Conservation (phyloP, 108 stramenopile species). For the Nitzschia inconspicua region DNA sequence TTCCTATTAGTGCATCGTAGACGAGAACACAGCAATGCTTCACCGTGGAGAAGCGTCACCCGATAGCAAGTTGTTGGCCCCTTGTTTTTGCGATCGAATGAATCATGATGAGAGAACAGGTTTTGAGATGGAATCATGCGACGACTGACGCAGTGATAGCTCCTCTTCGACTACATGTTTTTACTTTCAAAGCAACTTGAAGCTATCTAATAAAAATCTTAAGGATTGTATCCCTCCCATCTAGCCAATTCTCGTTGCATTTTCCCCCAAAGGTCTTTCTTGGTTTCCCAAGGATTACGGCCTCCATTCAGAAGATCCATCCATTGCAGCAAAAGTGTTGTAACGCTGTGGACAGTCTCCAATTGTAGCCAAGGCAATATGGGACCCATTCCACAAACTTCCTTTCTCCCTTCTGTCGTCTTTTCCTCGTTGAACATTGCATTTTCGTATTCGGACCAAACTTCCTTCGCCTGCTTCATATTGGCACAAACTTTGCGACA, state of each 20-base stretch:
- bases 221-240: too few relatives aligned
- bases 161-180: too few relatives aligned
- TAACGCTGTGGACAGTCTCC: conserved; percentile 70
- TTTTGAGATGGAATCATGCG: too few relatives aligned
- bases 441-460: conserved; percentile 57
- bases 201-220: too few relatives aligned
- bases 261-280: conserved; percentile 65
- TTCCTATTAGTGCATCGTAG: too few relatives aligned
- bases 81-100: too few relatives aligned
- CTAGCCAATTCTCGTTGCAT: conserved; percentile 62
- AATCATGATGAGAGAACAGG: too few relatives aligned
- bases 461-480: conserved; percentile 50
- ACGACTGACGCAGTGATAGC: too few relatives aligned
- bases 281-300: conserved; percentile 79
- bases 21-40: too few relatives aligned
- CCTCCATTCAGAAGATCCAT: conserved; percentile 58
- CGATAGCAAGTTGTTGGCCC: too few relatives aligned
- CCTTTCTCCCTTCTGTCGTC: background rate
- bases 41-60: too few relatives aligned
- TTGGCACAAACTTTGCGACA: conserved; percentile 81
- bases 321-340: conserved; percentile 58
- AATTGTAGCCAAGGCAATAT: conserved; percentile 80
- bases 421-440: conserved; percentile 2
- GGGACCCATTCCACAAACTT: conserved; percentile 32
- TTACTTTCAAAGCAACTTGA: too few relatives aligned